Percentiles rank a stretch among this genome's conserved stretches.
Conservation (phyloP, 768 basidiomycete species). For the Hericium erinaceus region DNA sequence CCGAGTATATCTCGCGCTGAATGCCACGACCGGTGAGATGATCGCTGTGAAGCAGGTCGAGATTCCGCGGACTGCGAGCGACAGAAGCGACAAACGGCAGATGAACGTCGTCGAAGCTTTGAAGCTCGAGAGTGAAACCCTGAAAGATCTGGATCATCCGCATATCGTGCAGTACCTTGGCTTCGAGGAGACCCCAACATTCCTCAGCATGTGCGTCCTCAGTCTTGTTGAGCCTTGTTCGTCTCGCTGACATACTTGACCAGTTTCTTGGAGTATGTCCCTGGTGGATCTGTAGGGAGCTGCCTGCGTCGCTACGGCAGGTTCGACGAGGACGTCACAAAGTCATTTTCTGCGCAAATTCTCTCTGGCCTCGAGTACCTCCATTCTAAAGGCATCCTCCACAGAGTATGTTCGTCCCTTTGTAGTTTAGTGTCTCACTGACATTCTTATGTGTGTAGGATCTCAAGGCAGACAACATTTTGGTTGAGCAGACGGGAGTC, state of each 20-base stretch:
- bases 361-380: constrained; percentile 87
- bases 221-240: background rate
- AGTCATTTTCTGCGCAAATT: constrained; percentile 89
- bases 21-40: constrained; percentile 96
- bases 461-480: constrained; percentile 95
- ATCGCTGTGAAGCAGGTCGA: constrained; percentile 99
- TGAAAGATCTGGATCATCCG: constrained; percentile 94
- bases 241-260: background rate
- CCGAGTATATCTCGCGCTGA: constrained; percentile 90
- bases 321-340: constrained; percentile 87
- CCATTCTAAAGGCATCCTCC: constrained; percentile 85
- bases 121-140: constrained; percentile 90
- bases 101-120: constrained; percentile 81
- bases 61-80: constrained; percentile 82
- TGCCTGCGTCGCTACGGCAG: constrained; percentile 87
- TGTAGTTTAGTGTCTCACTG: background rate
- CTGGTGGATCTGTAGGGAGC: constrained; percentile 91
- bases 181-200: constrained; percentile 80
- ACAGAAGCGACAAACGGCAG: constrained; percentile 84
- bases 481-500: constrained; percentile 83
- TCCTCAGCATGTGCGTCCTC: constrained; percentile 79
- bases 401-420: constrained; percentile 50
- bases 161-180: constrained; percentile 97
- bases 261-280: constrained; percentile 98
- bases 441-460: constrained; percentile 42